Evolutionary conservation across 164 flowering plant species (phyloP).

Genomic region (Magnolia officinalis): DNA sequence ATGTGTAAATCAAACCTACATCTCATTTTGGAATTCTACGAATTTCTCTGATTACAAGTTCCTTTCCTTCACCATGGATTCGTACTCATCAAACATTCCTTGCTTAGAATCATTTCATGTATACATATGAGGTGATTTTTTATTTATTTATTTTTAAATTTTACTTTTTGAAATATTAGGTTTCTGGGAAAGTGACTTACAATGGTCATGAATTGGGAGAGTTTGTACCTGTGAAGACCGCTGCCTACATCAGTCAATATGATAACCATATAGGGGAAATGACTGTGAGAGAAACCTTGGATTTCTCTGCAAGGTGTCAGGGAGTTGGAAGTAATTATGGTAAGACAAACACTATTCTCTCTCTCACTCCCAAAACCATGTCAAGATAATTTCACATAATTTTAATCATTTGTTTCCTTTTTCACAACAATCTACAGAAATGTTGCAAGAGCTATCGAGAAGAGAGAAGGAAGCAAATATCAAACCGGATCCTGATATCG

Average conservation of each 20-base stretch:
- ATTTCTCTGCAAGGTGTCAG: constrained; percentile 83
- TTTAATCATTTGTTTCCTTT: not conserved
- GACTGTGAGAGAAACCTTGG: constrained; percentile 93
- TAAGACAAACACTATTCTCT: constrained; percentile 20
- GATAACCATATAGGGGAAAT: constrained; percentile 90
- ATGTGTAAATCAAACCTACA: too few relatives aligned
- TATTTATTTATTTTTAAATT: not conserved
- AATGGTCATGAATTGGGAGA: constrained; percentile 74
- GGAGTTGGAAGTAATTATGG: constrained; percentile 88
- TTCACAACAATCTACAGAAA: constrained; percentile 26
- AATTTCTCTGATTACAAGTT: too few relatives aligned
- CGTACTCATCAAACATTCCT: too few relatives aligned
- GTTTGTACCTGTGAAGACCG: constrained; percentile 79
- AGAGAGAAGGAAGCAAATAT: constrained; percentile 51
- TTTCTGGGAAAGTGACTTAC: constrained; percentile 74
- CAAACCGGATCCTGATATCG: constrained; percentile 59
- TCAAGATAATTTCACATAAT: too few relatives aligned
- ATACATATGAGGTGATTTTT: too few relatives aligned
- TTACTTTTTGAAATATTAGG: constrained; percentile 28
- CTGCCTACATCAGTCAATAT: constrained; percentile 90
- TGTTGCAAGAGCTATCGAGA: constrained; percentile 45
- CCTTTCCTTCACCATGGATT: too few relatives aligned
- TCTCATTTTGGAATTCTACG: too few relatives aligned
- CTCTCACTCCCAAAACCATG: too few relatives aligned
- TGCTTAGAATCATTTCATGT: not conserved